These are phyloP conservation scores for Ophiostoma sp. DNA, from an alignment of 2,329 filamentous ascomycete species.

Conservation along the genomic window DNA sequence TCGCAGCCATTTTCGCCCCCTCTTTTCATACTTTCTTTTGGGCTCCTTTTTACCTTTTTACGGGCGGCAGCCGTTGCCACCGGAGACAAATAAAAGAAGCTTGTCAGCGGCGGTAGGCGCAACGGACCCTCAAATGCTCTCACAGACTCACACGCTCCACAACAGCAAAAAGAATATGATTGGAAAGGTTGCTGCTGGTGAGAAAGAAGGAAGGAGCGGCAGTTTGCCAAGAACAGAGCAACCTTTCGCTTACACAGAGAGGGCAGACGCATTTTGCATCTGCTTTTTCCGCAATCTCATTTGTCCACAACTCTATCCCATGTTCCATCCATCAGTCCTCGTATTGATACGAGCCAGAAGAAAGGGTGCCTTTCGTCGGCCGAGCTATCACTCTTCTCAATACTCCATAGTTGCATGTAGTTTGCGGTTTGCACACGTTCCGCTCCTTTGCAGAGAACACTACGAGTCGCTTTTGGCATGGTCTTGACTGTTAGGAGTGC, in stretches of 20 bases:
- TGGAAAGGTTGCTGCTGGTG: not conserved
- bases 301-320: not conserved
- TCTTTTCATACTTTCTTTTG: not conserved
- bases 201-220: conserved; percentile 1
- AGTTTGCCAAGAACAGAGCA: not conserved
- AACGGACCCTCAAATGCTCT: not conserved
- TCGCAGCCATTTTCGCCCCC: not conserved
- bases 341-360: not conserved
- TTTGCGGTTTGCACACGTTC: not conserved
- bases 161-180: not conserved
- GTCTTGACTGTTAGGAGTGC: not conserved
- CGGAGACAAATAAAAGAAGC: not conserved
- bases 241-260: not conserved
- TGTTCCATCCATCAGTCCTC: not conserved
- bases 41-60: not conserved
- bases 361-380: not conserved
- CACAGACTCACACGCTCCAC: not conserved
- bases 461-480: too few relatives aligned
- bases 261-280: conserved; percentile 6
- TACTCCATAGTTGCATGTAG: not conserved
- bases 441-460: not conserved
- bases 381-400: not conserved
- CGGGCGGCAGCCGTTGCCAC: not conserved
- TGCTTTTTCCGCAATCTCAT: not conserved
- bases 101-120: not conserved